phyloP scores from a whole-genome alignment of 2,329 filamentous ascomycete genomes.

The Fusarium domesticum region DNA sequence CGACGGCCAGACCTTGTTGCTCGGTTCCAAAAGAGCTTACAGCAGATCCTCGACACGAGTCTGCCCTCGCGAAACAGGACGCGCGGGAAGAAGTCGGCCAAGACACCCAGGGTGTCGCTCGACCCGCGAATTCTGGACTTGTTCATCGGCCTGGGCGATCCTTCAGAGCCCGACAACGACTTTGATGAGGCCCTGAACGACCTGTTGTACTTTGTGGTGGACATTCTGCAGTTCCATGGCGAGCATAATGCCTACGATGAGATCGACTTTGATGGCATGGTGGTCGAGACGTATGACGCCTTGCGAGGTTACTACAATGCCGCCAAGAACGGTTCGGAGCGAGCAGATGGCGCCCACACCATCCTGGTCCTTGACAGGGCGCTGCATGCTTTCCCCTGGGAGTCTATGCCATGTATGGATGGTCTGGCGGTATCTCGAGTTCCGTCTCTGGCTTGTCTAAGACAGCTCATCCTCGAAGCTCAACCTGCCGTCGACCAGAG shows the following conservation, averaged over 20 bases:
- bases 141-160: conserved; percentile 80
- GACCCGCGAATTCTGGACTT: conserved; percentile 72
- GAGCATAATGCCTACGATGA: conserved; percentile 97
- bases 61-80: conserved; percentile 75
- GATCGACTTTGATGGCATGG: conserved; percentile 91
- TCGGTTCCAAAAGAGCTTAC: conserved; percentile 74
- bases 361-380: conserved; percentile 89
- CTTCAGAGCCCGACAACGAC: conserved; percentile 64
- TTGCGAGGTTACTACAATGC: conserved; percentile 71
- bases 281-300: conserved; percentile 82
- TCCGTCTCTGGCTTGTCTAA: conserved; percentile 79
- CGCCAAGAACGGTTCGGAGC: conserved; percentile 38
- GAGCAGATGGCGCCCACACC: conserved; percentile 60
- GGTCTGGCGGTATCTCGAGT: conserved; percentile 79
- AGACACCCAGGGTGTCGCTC: conserved; percentile 44
- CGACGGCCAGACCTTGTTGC: conserved; percentile 63
- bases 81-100: conserved; percentile 51
- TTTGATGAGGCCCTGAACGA: conserved; percentile 89
- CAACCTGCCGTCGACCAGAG: conserved; percentile 14
- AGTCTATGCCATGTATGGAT: conserved; percentile 84
- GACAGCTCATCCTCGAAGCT: conserved; percentile 65
- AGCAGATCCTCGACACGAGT: conserved; percentile 76
- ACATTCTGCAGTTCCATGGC: conserved; percentile 94
- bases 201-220: conserved; percentile 91
- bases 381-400: conserved; percentile 91